Evolutionary conservation across 2,329 filamentous ascomycete genomes (phyloP).

Genomic region (Hypomyces rosellus): DNA sequence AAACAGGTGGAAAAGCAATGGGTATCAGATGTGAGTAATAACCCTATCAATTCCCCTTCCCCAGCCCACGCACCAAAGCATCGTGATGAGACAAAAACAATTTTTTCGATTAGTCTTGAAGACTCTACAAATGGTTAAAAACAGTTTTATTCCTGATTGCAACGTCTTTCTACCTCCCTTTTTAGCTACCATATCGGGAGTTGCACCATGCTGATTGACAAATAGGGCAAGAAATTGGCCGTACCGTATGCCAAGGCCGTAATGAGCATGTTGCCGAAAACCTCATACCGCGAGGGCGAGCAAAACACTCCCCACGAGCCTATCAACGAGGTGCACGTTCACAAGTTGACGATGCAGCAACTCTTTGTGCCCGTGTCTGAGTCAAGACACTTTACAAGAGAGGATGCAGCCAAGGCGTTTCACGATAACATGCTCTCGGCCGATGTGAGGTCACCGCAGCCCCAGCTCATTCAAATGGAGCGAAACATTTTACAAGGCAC

Average conservation of each 20-base stretch:
- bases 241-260: constrained; percentile 71
- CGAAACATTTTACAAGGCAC: constrained; percentile 36
- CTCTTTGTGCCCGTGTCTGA: constrained; percentile 60
- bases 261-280: constrained; percentile 71
- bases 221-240: constrained; percentile 69
- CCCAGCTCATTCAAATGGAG: constrained; percentile 53
- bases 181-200: too few relatives aligned
- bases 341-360: constrained; percentile 55
- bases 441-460: constrained; percentile 56
- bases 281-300: constrained; percentile 46
- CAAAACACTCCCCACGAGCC: constrained; percentile 48
- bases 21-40: constrained; percentile 61
- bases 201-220: constrained; percentile 17
- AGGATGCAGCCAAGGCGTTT: constrained; percentile 60
- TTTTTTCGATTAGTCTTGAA: constrained; percentile 99
- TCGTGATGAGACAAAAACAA: constrained; percentile 56
- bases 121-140: constrained; percentile 84
- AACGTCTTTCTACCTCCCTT: neutral
- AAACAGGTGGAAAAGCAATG: constrained; percentile 81
- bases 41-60: neutral
- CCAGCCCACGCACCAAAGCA: neutral
- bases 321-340: constrained; percentile 60
- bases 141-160: constrained; percentile 28
- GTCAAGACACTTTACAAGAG: constrained; percentile 56
- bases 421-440: constrained; percentile 53